Conservation (phyloP, 495 filamentous ascomycete species). For the Platismatia glauca region DNA sequence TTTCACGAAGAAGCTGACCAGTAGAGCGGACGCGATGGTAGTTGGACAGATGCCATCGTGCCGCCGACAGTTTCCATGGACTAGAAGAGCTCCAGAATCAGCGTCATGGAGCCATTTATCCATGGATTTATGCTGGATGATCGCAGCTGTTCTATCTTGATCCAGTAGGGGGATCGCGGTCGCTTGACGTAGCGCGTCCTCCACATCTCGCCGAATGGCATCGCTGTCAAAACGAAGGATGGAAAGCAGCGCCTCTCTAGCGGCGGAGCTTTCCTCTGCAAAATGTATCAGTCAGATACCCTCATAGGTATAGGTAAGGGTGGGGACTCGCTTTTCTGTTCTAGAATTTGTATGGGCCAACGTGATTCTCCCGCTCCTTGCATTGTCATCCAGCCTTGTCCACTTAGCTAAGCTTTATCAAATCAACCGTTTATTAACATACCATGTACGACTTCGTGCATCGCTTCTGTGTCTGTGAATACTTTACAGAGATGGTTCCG, state of each 20-base stretch:
- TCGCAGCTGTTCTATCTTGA: conserved; percentile 18
- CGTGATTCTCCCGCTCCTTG: conserved; percentile 7
- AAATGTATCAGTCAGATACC: neutral
- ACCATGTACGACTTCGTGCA: conserved; percentile 13
- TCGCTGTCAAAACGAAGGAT: conserved; percentile 1
- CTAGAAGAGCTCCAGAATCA: conserved; percentile 10
- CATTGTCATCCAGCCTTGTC: conserved; percentile 2
- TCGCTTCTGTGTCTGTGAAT: conserved; percentile 16
- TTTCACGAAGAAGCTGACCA: conserved; percentile 14
- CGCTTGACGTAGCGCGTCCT: conserved; percentile 6
- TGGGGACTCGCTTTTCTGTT: neutral
- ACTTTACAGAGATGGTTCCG: conserved; percentile 18
- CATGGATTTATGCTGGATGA: conserved; percentile 1
- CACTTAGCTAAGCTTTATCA: neutral
- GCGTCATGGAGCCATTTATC: conserved; percentile 11
- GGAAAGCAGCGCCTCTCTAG: conserved; percentile 12
- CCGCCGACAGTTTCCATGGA: conserved; percentile 18
- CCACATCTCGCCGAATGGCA: conserved; percentile 10
- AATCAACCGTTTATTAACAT: neutral
- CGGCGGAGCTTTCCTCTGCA: conserved; percentile 8
- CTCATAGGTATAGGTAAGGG: neutral
- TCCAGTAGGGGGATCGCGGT: conserved; percentile 8
- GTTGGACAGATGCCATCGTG: conserved; percentile 16
- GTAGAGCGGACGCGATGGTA: conserved; percentile 15
- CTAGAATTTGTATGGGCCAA: neutral